phyloP scores from a whole-genome alignment of 768 basidiomycete genomes.

The Coprinellus micaceus region DNA sequence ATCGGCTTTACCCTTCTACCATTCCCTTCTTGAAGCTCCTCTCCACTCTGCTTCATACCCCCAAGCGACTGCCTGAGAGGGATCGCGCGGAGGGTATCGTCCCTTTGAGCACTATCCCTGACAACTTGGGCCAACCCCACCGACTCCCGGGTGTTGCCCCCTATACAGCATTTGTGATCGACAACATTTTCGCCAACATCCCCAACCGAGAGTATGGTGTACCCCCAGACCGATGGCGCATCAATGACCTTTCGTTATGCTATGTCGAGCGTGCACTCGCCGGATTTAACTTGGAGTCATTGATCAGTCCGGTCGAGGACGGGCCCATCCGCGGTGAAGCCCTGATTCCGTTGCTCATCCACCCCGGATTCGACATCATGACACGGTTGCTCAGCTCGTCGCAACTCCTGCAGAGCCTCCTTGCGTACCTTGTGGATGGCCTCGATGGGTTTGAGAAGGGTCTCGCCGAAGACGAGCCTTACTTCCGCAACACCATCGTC shows the following conservation, averaged over 20 bases:
- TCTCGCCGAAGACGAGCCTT: constrained; percentile 63
- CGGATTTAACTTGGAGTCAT: constrained; percentile 73
- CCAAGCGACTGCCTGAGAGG: constrained; percentile 63
- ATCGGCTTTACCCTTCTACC: constrained; percentile 81
- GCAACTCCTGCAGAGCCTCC: constrained; percentile 65
- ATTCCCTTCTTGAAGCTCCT: constrained; percentile 85
- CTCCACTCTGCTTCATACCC: constrained; percentile 77
- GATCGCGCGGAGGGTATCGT: constrained; percentile 58
- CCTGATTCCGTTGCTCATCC: constrained; percentile 55
- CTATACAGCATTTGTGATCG: constrained; percentile 82
- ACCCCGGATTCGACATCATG: constrained; percentile 88
- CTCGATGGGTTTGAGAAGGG: constrained; percentile 72
- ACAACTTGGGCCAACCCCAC: constrained; percentile 75
- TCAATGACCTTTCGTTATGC: constrained; percentile 78
- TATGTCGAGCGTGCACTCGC: constrained; percentile 84
- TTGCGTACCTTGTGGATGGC: constrained; percentile 80
- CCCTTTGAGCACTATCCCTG: constrained; percentile 71
- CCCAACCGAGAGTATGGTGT: constrained; percentile 69
- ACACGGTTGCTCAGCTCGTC: constrained; percentile 72
- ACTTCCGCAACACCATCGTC: constrained; percentile 70
- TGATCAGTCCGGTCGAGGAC: constrained; percentile 60
- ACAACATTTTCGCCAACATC: constrained; percentile 82
- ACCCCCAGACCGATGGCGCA: constrained; percentile 78
- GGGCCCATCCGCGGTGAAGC: constrained; percentile 46
- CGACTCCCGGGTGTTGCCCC: constrained; percentile 78